Evolutionary conservation across 2,329 filamentous ascomycete species (phyloP).

Genomic region (Colletotrichum agaves): DNA sequence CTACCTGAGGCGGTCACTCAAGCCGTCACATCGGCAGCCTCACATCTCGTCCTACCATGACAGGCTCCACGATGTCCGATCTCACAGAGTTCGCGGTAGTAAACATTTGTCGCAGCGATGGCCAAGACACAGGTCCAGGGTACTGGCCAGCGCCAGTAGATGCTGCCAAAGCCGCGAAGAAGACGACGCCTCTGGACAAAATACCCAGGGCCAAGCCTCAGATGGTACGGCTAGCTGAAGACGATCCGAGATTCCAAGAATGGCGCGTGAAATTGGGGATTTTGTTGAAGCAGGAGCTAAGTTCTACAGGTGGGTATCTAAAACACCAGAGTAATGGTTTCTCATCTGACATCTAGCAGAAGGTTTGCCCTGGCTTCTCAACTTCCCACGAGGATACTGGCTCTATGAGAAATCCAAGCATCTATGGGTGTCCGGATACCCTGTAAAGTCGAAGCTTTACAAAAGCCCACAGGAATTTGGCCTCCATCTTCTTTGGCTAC

Average conservation of each 20-base stretch:
- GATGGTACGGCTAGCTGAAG: conserved; percentile 55
- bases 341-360: conserved; percentile 45
- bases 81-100: conserved; percentile 40
- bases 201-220: conserved; percentile 53
- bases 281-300: conserved; percentile 57
- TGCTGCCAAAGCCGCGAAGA: conserved; percentile 50
- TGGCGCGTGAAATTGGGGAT: conserved; percentile 59
- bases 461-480: conserved; percentile 65
- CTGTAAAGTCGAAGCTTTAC: conserved; percentile 59
- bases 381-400: conserved; percentile 59
- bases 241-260: conserved; percentile 56
- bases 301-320: conserved; percentile 41
- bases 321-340: conserved; percentile 48
- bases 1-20: conserved; percentile 1
- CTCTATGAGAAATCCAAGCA: conserved; percentile 60
- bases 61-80: conserved; percentile 21
- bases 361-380: conserved; percentile 56
- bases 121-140: conserved; percentile 55
- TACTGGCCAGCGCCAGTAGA: conserved; percentile 52
- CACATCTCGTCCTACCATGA: neutral
- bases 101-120: conserved; percentile 57
- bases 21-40: neutral
- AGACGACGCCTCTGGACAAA: conserved; percentile 49
- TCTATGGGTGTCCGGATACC: conserved; percentile 61
- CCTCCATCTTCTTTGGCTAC: conserved; percentile 63